phyloP scores from a whole-genome alignment of 164 flowering plant genomes.

The Liquidambar formosana region DNA sequence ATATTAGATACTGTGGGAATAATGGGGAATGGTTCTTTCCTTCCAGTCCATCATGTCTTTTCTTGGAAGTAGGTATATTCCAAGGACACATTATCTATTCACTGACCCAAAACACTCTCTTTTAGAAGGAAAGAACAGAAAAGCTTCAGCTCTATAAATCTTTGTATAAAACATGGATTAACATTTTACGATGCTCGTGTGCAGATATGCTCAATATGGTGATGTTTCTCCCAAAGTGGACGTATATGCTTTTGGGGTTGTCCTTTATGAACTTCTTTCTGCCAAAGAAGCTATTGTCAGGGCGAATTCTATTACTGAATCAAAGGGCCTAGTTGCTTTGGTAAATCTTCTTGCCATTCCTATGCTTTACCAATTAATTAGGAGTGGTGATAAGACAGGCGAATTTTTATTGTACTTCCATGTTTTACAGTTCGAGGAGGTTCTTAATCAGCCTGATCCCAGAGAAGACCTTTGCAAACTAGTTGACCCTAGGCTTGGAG shows the following conservation, averaged over 20 bases:
- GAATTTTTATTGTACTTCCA: neutral
- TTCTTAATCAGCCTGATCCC: slow-evolving; percentile 49
- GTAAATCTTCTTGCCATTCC: slow-evolving; percentile 31
- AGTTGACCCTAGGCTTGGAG: slow-evolving; percentile 74
- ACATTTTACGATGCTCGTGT: slow-evolving; percentile 9
- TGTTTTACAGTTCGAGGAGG: slow-evolving; percentile 72
- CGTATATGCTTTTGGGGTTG: slow-evolving; percentile 95
- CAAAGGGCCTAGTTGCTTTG: slow-evolving; percentile 78
- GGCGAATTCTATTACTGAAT: slow-evolving; percentile 43
- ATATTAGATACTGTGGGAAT: too few relatives aligned
- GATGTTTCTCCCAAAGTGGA: slow-evolving; percentile 88
- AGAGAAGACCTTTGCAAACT: slow-evolving; percentile 50
- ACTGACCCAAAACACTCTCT: too few relatives aligned
- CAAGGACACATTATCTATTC: too few relatives aligned
- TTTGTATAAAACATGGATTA: neutral
- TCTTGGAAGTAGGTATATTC: too few relatives aligned
- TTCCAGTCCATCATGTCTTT: too few relatives aligned
- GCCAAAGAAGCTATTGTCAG: slow-evolving; percentile 80
- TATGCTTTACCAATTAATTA: neutral
- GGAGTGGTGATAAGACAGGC: neutral
- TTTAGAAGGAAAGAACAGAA: neutral
- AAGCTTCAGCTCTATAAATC: neutral
- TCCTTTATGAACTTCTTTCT: slow-evolving; percentile 82
- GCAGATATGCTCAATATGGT: slow-evolving; percentile 86
- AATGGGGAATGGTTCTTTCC: too few relatives aligned